Conservation (phyloP, 441 rosid species). For the Croton laevigatus region DNA sequence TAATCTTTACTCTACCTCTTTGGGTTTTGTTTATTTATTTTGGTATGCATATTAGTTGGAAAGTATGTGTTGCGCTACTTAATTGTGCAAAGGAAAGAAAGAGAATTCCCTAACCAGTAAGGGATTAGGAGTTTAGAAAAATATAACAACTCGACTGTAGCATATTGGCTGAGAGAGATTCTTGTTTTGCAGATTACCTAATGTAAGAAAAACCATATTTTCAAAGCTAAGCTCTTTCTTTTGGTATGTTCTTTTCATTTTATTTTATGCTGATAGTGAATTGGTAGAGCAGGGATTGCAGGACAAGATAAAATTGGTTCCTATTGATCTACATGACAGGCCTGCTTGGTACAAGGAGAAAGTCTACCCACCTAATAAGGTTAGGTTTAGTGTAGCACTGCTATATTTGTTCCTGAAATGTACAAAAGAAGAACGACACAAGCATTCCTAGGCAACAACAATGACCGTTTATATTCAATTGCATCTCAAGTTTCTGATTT, state of each 20-base stretch:
- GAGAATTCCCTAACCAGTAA: too few relatives aligned
- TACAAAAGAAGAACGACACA: neutral
- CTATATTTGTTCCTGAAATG: neutral
- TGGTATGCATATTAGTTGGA: neutral
- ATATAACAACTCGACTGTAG: neutral
- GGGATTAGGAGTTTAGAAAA: neutral
- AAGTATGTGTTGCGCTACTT: neutral
- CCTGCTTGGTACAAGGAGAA: slow-evolving; percentile 89
- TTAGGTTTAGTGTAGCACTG: slow-evolving; percentile 19
- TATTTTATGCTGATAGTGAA: neutral
- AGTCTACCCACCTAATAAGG: slow-evolving; percentile 73
- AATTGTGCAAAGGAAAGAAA: too few relatives aligned
- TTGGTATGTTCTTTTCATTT: neutral
- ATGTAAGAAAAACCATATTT: neutral
- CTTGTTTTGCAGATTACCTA: neutral
- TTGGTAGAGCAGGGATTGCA: slow-evolving; percentile 55
- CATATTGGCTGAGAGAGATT: slow-evolving; percentile 2
- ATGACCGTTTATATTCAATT: neutral
- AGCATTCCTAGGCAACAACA: neutral
- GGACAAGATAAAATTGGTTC: slow-evolving; percentile 68
- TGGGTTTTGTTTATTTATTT: neutral
- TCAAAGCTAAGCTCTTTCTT: neutral
- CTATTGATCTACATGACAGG: slow-evolving; percentile 67
- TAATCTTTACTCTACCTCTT: neutral
- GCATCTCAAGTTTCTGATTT: neutral